These are phyloP conservation scores for Stagonosporopsis rhizophila DNA, from an alignment of 2,329 filamentous ascomycete species.

Conservation along the genomic window DNA sequence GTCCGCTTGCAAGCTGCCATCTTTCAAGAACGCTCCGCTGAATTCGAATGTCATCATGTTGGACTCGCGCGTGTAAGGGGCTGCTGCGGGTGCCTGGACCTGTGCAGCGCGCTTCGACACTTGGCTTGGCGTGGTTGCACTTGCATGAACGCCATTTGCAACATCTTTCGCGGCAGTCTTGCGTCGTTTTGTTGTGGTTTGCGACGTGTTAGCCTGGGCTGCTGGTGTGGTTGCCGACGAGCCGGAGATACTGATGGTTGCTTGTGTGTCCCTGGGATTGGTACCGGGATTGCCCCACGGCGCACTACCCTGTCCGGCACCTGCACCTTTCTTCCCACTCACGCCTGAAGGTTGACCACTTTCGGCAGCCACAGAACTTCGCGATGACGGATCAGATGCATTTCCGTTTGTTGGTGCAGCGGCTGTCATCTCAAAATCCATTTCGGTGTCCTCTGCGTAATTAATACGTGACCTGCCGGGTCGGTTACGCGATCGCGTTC, in stretches of 20 bases:
- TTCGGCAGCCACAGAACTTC: constrained; percentile 44
- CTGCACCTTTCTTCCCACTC: constrained; percentile 49
- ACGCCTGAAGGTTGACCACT: constrained; percentile 40
- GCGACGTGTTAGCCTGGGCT: constrained; percentile 44
- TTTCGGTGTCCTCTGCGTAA: constrained; percentile 94
- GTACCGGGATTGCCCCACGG: constrained; percentile 46
- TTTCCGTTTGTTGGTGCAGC: constrained; percentile 64
- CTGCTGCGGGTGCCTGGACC: constrained; percentile 49
- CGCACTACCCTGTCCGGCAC: constrained; percentile 50
- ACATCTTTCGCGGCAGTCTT: constrained; percentile 68
- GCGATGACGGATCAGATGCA: constrained; percentile 52
- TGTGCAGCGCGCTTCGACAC: constrained; percentile 41
- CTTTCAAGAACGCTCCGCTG: constrained; percentile 70
- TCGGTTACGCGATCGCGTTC: constrained; percentile 92
- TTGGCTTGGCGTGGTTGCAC: constrained; percentile 51
- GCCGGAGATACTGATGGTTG: constrained; percentile 57
- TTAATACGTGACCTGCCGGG: constrained; percentile 82
- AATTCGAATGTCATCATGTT: constrained; percentile 91
- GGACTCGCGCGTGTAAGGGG: constrained; percentile 64
- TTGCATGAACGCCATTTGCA: constrained; percentile 46
- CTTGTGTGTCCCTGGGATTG: constrained; percentile 46
- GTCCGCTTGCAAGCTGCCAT: constrained; percentile 84
- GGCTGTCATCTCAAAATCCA: constrained; percentile 77
- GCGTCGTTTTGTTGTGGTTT: constrained; percentile 71
- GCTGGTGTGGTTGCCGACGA: constrained; percentile 64